These are phyloP conservation scores for Aspergillus luchuensis DNA, from an alignment of 2,329 filamentous ascomycete genomes.

Conservation along the genomic window DNA sequence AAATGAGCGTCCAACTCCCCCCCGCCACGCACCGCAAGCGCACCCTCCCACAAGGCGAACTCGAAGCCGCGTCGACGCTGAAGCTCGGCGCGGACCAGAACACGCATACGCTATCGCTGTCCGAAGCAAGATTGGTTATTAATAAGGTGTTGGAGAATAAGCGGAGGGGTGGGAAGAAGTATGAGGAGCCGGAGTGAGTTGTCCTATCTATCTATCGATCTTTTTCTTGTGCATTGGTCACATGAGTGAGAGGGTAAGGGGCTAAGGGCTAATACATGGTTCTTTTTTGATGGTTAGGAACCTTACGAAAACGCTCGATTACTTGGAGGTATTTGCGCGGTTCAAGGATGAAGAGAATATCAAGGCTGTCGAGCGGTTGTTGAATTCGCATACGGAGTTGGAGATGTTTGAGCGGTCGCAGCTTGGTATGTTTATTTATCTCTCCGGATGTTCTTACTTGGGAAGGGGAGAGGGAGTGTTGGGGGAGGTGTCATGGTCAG, in stretches of 20 bases:
- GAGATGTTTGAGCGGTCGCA: slow-evolving; percentile 93
- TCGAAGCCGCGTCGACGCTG: slow-evolving; percentile 79
- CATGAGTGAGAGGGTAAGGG: background rate
- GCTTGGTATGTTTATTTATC: slow-evolving; percentile 63
- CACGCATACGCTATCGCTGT: slow-evolving; percentile 87
- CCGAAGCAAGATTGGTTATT: slow-evolving; percentile 88
- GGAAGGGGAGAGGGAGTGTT: background rate
- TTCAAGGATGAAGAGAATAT: slow-evolving; percentile 96
- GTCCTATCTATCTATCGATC: background rate
- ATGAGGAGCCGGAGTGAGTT: slow-evolving; percentile 79
- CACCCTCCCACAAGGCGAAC: slow-evolving; percentile 59
- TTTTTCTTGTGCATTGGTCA: background rate
- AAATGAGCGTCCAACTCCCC: slow-evolving; percentile 39
- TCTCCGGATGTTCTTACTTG: background rate
- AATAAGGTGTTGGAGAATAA: slow-evolving; percentile 84
- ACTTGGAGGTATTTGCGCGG: slow-evolving; percentile 90
- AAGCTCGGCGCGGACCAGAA: slow-evolving; percentile 92
- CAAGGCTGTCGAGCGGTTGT: slow-evolving; percentile 85
- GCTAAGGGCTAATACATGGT: background rate
- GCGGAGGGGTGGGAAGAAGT: slow-evolving; percentile 75
- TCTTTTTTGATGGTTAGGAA: slow-evolving; percentile 49
- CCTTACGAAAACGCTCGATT: slow-evolving; percentile 83
- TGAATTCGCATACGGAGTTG: slow-evolving; percentile 74
- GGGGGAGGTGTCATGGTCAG: background rate
- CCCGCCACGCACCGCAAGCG: slow-evolving; percentile 46